Evolutionary conservation across 2,329 filamentous ascomycete genomes (phyloP).

Genomic region (Alternaria consortialis): DNA sequence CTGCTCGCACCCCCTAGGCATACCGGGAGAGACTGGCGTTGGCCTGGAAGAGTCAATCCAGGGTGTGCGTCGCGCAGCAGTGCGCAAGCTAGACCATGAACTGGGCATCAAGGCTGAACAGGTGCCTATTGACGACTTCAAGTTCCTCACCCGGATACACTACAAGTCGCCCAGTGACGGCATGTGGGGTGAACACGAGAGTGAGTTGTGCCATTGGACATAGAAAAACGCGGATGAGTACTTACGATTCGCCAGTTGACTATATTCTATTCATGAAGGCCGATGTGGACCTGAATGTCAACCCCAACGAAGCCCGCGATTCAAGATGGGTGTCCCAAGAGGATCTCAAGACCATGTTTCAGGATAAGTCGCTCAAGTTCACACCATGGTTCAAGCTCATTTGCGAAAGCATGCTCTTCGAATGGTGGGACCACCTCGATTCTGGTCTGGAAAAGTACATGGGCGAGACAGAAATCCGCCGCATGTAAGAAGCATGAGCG

Average conservation of each 20-base stretch:
- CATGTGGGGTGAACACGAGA: conserved; percentile 99
- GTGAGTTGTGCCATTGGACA: conserved; percentile 61
- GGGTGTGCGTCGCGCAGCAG: conserved; percentile 90
- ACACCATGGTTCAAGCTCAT: conserved; percentile 99
- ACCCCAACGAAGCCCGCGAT: conserved; percentile 88
- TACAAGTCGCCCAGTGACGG: conserved; percentile 97
- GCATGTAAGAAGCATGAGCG: conserved; percentile 66
- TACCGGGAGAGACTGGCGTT: conserved; percentile 88
- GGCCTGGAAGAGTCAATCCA: conserved; percentile 80
- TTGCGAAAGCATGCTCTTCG: conserved; percentile 95
- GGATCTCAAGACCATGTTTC: conserved; percentile 84
- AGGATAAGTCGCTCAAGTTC: conserved; percentile 81
- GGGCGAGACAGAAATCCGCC: conserved; percentile 85
- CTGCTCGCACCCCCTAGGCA: conserved; percentile 94
- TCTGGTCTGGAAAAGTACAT: conserved; percentile 82
- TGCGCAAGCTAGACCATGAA: conserved; percentile 93
- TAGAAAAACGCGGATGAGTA: background rate
- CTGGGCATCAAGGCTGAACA: conserved; percentile 89
- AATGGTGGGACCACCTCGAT: conserved; percentile 94
- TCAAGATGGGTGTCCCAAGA: conserved; percentile 84
- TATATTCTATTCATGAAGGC: conserved; percentile 97
- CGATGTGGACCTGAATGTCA: conserved; percentile 82
- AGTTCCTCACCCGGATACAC: conserved; percentile 95
- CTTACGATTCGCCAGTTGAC: conserved; percentile 71
- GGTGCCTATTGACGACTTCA: conserved; percentile 89